Conservation (phyloP, 2,329 filamentous ascomycete genomes). For the Alternaria gaisen region DNA sequence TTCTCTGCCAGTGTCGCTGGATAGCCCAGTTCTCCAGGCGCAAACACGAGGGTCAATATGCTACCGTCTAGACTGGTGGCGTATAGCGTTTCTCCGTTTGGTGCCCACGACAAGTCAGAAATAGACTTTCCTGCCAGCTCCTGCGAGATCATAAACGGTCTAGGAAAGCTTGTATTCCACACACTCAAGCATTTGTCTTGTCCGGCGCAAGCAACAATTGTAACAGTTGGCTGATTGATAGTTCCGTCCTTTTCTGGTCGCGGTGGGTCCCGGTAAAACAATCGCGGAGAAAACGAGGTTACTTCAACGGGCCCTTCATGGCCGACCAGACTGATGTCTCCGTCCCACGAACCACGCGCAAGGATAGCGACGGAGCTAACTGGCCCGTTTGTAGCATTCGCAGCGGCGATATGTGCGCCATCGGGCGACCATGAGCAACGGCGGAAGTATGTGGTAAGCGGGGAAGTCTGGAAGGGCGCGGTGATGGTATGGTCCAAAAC, state of each 20-base stretch:
- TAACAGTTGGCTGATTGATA: constrained; percentile 68
- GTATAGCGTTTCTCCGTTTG: constrained; percentile 87
- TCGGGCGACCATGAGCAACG: constrained; percentile 98
- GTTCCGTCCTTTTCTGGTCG: constrained; percentile 60
- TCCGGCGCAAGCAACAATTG: constrained; percentile 94
- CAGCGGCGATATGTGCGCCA: constrained; percentile 94
- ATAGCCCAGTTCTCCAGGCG: constrained; percentile 87
- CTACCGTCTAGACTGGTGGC: constrained; percentile 89
- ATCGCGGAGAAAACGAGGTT: constrained; percentile 91
- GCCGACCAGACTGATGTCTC: constrained; percentile 95
- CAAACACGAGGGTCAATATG: constrained; percentile 83
- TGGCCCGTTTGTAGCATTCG: constrained; percentile 95
- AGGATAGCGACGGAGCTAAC: constrained; percentile 98
- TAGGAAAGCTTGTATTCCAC: constrained; percentile 95
- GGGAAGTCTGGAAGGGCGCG: constrained; percentile 86
- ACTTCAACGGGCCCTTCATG: constrained; percentile 98
- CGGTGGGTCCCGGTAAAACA: constrained; percentile 78
- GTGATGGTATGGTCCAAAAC: constrained; percentile 91
- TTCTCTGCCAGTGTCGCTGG: constrained; percentile 88
- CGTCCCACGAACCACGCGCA: constrained; percentile 89
- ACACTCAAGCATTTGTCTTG: constrained; percentile 96
- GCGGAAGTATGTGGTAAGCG: constrained; percentile 95
- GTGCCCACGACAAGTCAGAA: constrained; percentile 92
- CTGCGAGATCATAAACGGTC: constrained; percentile 88
- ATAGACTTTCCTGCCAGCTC: constrained; percentile 91